Percentiles rank a stretch among this genome's conserved stretches.
phyloP scores from a whole-genome alignment of 148 eudicot species.

The Fagopyrum homotropicum region DNA sequence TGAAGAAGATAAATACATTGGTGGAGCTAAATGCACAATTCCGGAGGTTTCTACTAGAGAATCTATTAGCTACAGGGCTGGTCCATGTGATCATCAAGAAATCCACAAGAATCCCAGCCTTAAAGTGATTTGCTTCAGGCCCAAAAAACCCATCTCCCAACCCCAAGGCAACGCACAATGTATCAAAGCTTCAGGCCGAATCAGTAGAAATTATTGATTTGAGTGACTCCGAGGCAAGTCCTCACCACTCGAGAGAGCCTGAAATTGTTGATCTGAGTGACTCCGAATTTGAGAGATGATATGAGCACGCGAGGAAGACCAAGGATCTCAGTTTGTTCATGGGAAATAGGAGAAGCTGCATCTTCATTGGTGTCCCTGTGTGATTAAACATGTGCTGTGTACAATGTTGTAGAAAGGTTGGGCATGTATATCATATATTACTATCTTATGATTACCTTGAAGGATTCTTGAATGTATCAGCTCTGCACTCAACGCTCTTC shows the following conservation, averaged over 20 bases:
- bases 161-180: slow-evolving; percentile 11
- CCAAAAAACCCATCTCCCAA: slow-evolving; percentile 38
- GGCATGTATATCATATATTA: too few relatives aligned
- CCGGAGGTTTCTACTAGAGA: slow-evolving; percentile 58
- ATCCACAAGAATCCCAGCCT: not conserved
- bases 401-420: not conserved
- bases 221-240: slow-evolving; percentile 65
- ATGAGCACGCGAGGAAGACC: not conserved
- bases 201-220: slow-evolving; percentile 46
- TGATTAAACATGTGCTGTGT: not conserved
- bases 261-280: slow-evolving; percentile 35
- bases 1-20: slow-evolving; percentile 25
- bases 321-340: slow-evolving; percentile 9
- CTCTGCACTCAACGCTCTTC: too few relatives aligned
- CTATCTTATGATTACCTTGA: too few relatives aligned
- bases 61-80: slow-evolving; percentile 3
- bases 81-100: not conserved
- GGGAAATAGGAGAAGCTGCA: not conserved
- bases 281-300: slow-evolving; percentile 4
- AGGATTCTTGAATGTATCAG: too few relatives aligned
- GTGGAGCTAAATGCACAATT: slow-evolving; percentile 43
- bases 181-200: slow-evolving; percentile 32
- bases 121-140: slow-evolving; percentile 21
- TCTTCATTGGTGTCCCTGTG: not conserved
- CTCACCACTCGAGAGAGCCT: slow-evolving; percentile 52